phyloP scores from a whole-genome alignment of 2,329 filamentous ascomycete species.

The Lasiodiplodia theobromae region DNA sequence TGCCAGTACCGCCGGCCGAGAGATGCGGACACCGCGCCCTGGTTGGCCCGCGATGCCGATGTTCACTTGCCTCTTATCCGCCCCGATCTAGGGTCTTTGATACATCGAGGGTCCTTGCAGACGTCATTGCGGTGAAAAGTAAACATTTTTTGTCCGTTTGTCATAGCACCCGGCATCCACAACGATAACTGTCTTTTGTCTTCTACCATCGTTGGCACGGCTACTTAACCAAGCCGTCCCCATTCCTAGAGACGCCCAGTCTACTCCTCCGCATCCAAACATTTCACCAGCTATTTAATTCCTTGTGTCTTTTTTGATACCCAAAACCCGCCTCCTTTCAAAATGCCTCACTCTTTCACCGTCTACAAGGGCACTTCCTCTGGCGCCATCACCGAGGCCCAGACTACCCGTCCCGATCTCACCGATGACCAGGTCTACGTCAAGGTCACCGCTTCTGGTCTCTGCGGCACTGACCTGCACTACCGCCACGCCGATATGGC shows the following conservation, averaged over 20 bases:
- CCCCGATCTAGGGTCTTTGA: slow-evolving; percentile 15
- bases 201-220: not conserved
- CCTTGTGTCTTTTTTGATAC: slow-evolving; percentile 6
- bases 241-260: not conserved
- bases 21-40: not conserved
- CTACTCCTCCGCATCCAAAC: not conserved
- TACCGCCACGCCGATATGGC: slow-evolving; percentile 53
- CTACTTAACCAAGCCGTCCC: slow-evolving; percentile 11
- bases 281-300: slow-evolving; percentile 3
- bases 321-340: slow-evolving; percentile 14
- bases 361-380: slow-evolving; percentile 69
- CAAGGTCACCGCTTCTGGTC: slow-evolving; percentile 69
- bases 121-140: slow-evolving; percentile 23
- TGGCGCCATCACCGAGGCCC: slow-evolving; percentile 61
- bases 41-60: slow-evolving; percentile 7
- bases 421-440: slow-evolving; percentile 65
- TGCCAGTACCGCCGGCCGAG: slow-evolving; percentile 8
- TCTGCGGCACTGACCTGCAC: slow-evolving; percentile 68
- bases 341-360: slow-evolving; percentile 58
- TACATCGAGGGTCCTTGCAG: slow-evolving; percentile 10
- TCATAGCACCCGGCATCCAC: slow-evolving; percentile 15
- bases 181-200: slow-evolving; percentile 22
- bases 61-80: not conserved
- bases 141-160: slow-evolving; percentile 24
- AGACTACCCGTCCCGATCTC: slow-evolving; percentile 57